Base-by-base conservation (phyloP, 2,329 filamentous ascomycete genomes). In the Aspergillus latus region DNA sequence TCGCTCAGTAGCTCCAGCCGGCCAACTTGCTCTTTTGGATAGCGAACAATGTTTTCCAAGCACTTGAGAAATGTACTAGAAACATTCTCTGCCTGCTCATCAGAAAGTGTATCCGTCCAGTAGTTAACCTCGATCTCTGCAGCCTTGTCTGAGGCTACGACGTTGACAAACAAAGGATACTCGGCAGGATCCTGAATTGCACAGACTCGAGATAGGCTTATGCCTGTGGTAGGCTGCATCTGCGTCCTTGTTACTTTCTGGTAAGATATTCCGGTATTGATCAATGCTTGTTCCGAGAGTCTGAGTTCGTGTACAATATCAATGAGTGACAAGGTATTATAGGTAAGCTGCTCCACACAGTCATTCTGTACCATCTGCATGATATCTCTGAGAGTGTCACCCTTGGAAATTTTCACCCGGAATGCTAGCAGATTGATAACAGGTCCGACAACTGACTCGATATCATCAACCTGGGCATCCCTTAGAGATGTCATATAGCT, bases 231-330 rank as follows among this genome's bases (percentile, higher is more conserved):
- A 13, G 64, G 59, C 1, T 56, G 52, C 1, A 61, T 57, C 8
- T 64, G 59, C 11, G 67, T 65, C 0, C 70, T 63, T 0, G 76
- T 74, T 1, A 78, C 68, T 30, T 72, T 75, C 10, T 77, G 72
- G 59, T 79, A 80, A 1, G 78, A 81, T 1, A 81, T 64, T 15
- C 77, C 77, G 9, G 78, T 80, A 52, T 80, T 80, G 66, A 80
- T 79, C 9, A 81, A 65, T 6, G 71, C 69, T 2, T 64, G 63
- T 13, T 72, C 71, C 1, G 72, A 69, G 3, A 75, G 60, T 50
- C 71, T 70, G 30, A 80, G 56, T 2, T 70, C 71, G 54, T 80
- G 77, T 57, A 80, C 76, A 15, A 80, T 75, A 56, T 80, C 77
- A 15, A 78, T 77, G 21, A 80, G 51, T 34, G 76, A 74, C 9